A percentile compares a stretch with the other conserved stretches of the same genome.
phyloP scores from a whole-genome alignment of 2,329 filamentous ascomycete genomes.

The Diaporthe citriasiana region DNA sequence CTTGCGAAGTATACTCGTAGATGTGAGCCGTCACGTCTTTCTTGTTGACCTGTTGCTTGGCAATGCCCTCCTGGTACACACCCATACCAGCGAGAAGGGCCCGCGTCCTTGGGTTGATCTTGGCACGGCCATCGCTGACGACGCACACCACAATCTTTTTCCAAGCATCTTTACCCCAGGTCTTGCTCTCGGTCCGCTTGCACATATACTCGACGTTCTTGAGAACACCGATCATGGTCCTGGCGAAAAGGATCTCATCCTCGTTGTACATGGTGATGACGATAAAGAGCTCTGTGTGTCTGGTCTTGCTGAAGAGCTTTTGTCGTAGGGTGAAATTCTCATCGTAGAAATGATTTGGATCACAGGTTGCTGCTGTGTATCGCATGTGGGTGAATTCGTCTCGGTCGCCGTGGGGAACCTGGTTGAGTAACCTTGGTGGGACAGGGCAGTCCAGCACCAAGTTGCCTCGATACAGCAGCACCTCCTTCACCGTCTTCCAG shows the following conservation, averaged over 20 bases:
- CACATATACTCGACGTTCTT: conserved; percentile 99
- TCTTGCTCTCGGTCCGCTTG: conserved; percentile 91
- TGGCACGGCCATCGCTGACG: conserved; percentile 95
- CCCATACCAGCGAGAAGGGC: conserved; percentile 93
- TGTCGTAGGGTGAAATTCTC: conserved; percentile 94
- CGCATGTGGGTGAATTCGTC: conserved; percentile 94
- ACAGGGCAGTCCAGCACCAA: conserved; percentile 97
- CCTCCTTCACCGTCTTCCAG: conserved; percentile 99
- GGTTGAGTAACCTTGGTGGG: conserved; percentile 87
- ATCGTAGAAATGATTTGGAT: conserved; percentile 88
- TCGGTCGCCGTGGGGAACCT: conserved; percentile 91
- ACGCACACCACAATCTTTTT: conserved; percentile 99
- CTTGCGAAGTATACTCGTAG: conserved; percentile 94
- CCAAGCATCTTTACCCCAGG: conserved; percentile 98
- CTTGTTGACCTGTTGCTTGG: conserved; percentile 96
- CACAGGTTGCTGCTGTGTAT: conserved; percentile 95
- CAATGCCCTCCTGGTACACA: conserved; percentile 98
- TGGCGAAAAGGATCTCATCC: conserved; percentile 94
- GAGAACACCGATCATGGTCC: conserved; percentile 96
- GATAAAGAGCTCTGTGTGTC: conserved; percentile 96
- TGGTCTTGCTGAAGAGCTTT: conserved; percentile 89
- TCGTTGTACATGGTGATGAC: conserved; percentile 99
- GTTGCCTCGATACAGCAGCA: conserved; percentile 97
- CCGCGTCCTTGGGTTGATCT: conserved; percentile 93
- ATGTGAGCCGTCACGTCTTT: conserved; percentile 98